These are phyloP conservation scores for Aeminium ludgeri DNA, from an alignment of 495 filamentous ascomycete genomes.

Conservation along the genomic window DNA sequence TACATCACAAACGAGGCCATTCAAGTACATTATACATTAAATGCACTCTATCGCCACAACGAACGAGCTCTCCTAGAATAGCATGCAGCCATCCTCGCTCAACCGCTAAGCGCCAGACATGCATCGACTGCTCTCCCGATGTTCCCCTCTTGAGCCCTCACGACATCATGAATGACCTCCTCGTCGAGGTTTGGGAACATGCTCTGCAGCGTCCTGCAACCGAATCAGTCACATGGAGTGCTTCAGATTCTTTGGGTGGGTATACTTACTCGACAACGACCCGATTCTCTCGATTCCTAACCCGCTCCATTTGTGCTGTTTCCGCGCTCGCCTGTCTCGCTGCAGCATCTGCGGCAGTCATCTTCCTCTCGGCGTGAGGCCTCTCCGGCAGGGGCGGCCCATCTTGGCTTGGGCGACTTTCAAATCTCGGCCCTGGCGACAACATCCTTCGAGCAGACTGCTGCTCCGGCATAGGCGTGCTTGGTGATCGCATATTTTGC, in stretches of 20 bases:
- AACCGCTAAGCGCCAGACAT: slow-evolving; percentile 55
- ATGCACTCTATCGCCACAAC: too few relatives aligned
- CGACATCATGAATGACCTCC: slow-evolving; percentile 87
- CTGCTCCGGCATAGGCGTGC: slow-evolving; percentile 37
- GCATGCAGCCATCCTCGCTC: too few relatives aligned
- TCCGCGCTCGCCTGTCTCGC: slow-evolving; percentile 87
- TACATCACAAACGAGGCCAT: too few relatives aligned
- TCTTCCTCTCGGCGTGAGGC: slow-evolving; percentile 13
- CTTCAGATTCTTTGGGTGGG: too few relatives aligned
- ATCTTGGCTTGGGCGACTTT: slow-evolving; percentile 28
- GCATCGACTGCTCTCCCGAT: slow-evolving; percentile 84
- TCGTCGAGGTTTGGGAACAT: slow-evolving; percentile 89
- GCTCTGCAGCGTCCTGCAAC: slow-evolving; percentile 47
- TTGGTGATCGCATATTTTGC: not conserved
- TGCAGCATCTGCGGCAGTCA: slow-evolving; percentile 71
- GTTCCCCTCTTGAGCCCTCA: slow-evolving; percentile 77
- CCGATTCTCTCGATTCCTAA: slow-evolving; percentile 70
- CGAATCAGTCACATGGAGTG: slow-evolving; percentile 5
- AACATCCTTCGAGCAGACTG: too few relatives aligned
- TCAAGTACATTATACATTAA: too few relatives aligned
- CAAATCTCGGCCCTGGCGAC: slow-evolving; percentile 20
- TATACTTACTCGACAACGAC: slow-evolving; percentile 60
- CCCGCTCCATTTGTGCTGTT: slow-evolving; percentile 68
- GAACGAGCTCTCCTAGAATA: too few relatives aligned
- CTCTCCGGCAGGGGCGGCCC: slow-evolving; percentile 20